Evolutionary conservation across 2,329 filamentous ascomycete genomes (phyloP).

Genomic region (Epichloe gansuensis): DNA sequence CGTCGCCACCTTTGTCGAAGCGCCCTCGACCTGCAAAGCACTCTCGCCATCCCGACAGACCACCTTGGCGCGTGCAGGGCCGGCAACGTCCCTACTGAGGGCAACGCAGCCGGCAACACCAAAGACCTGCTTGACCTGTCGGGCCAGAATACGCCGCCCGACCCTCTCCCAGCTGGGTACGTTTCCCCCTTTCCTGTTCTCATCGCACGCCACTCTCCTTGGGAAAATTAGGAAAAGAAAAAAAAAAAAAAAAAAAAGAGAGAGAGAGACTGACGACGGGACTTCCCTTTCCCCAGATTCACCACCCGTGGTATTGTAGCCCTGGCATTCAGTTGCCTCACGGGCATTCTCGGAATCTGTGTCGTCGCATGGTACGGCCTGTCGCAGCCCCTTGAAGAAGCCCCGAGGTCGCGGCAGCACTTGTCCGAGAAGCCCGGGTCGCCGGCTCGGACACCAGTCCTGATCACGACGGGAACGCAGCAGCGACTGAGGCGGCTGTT

Average conservation of each 20-base stretch:
- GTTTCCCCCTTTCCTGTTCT: constrained; percentile 6
- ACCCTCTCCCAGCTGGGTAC: constrained; percentile 49
- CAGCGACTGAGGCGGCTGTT: neutral
- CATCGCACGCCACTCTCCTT: neutral
- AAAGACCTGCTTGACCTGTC: constrained; percentile 48
- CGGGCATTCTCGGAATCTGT: constrained; percentile 55
- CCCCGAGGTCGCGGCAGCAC: constrained; percentile 1
- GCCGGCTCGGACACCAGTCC: neutral
- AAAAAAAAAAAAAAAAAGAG: no score
- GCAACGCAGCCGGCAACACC: constrained; percentile 68
- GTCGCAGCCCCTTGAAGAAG: constrained; percentile 9
- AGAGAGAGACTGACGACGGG: constrained; percentile 3
- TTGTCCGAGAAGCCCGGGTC: constrained; percentile 4
- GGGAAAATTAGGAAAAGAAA: neutral
- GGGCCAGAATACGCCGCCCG: constrained; percentile 45
- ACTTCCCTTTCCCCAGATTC: constrained; percentile 35
- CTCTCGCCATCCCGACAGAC: constrained; percentile 44
- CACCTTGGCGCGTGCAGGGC: constrained; percentile 47
- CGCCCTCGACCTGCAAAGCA: constrained; percentile 50
- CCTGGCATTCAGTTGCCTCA: constrained; percentile 58
- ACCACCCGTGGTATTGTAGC: constrained; percentile 61
- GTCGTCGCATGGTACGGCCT: constrained; percentile 55
- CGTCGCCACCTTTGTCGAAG: constrained; percentile 51
- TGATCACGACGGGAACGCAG: neutral
- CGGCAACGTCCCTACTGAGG: constrained; percentile 36